Percentiles rank a stretch among this genome's conserved stretches.
phyloP scores from a whole-genome alignment of 345 rosid species.

The Aegle marmelos region DNA sequence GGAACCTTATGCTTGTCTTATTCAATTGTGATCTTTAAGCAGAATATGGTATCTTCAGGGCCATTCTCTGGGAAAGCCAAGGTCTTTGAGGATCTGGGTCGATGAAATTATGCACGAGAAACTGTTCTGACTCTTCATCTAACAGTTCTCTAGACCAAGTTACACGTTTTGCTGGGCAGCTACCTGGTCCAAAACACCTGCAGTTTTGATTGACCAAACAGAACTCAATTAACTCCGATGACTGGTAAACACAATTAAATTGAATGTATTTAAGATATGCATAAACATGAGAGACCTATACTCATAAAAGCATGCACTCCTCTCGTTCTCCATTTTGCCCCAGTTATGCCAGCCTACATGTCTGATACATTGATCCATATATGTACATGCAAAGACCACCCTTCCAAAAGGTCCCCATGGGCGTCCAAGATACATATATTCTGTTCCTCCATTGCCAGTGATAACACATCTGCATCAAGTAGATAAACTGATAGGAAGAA shows the following conservation, averaged over 20 bases:
- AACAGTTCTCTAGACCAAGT: conserved; percentile 84
- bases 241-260: background rate
- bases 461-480: conserved; percentile 71
- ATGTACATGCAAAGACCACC: conserved; percentile 77
- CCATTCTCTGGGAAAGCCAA: conserved; percentile 86
- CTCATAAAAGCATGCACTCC: conserved; percentile 95
- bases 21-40: conserved; percentile 33
- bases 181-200: conserved; percentile 90
- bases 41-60: conserved; percentile 61
- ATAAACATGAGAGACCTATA: conserved; percentile 50
- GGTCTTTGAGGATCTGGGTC: conserved; percentile 74
- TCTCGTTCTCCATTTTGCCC: conserved; percentile 87
- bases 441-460: conserved; percentile 72
- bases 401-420: conserved; percentile 99
- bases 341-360: conserved; percentile 86
- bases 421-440: conserved; percentile 70
- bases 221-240: background rate
- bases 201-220: conserved; percentile 1
- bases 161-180: conserved; percentile 68
- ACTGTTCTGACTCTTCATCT: conserved; percentile 85
- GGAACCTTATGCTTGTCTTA: background rate
- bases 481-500: background rate
- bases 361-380: conserved; percentile 74
- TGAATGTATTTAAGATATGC: background rate
- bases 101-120: conserved; percentile 68